These are phyloP conservation scores for Millerago galiae DNA, from an alignment of 805 yeast species.

Conservation along the genomic window DNA sequence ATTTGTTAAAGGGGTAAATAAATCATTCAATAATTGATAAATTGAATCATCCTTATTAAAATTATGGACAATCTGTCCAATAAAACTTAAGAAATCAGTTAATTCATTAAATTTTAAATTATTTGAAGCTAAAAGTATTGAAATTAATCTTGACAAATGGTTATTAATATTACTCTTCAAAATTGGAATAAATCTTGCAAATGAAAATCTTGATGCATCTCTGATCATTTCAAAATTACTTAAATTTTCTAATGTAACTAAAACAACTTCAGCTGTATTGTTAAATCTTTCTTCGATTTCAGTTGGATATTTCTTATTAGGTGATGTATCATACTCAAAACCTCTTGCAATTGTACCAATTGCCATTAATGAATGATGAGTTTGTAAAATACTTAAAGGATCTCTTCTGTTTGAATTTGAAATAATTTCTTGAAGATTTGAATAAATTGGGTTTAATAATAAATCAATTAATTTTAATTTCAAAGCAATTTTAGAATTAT, in stretches of 20 bases:
- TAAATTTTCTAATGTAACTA: slow-evolving; percentile 76
- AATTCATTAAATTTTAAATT: slow-evolving; percentile 60
- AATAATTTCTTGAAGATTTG: slow-evolving; percentile 62
- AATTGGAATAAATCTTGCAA: slow-evolving; percentile 80
- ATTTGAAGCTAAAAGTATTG: slow-evolving; percentile 52
- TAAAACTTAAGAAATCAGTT: slow-evolving; percentile 74
- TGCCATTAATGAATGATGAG: slow-evolving; percentile 83
- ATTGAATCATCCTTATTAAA: slow-evolving; percentile 62
- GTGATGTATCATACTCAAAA: slow-evolving; percentile 36
- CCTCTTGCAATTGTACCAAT: slow-evolving; percentile 90
- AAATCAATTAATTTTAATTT: slow-evolving; percentile 47
- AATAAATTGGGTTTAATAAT: slow-evolving; percentile 69
- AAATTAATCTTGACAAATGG: slow-evolving; percentile 64
- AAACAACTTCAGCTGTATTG: slow-evolving; percentile 72
- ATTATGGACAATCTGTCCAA: slow-evolving; percentile 82
- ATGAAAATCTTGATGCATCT: slow-evolving; percentile 80
- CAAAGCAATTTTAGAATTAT: slow-evolving; percentile 37
- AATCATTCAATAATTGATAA: slow-evolving; percentile 65
- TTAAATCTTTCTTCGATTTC: slow-evolving; percentile 44
- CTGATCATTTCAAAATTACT: slow-evolving; percentile 62
- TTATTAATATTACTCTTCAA: slow-evolving; percentile 45
- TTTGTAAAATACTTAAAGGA: slow-evolving; percentile 52
- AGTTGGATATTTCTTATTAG: slow-evolving; percentile 28
- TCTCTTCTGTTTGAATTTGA: slow-evolving; percentile 32
- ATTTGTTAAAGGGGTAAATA: slow-evolving; percentile 66